Evolutionary conservation across 805 yeast genomes (phyloP), one percentile per base, ranked within the genome.

Genomic region (Cyberlindnera maritima): DNA sequence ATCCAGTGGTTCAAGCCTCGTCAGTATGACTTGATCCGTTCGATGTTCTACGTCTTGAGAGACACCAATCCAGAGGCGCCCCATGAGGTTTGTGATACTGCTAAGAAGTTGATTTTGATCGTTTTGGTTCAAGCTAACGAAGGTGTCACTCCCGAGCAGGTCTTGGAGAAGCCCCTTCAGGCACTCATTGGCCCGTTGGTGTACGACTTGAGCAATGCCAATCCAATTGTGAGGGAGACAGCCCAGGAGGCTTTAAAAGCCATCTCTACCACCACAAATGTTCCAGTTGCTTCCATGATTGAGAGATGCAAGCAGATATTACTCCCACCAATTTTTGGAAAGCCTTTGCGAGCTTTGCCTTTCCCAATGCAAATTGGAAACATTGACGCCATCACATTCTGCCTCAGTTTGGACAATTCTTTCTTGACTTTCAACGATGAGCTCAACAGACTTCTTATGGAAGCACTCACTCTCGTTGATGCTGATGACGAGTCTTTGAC

Each of bases 291-390:
- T 1, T 78, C 82, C 1, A 77, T 95, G 57, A 82, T 95, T 65
- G 79, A 82, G 4, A 91, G 92, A 17, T 91, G 95, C 44, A 88
- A 90, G 57, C 83, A 81, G 40, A 80, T 91, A 21, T 70, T 95
- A 25, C 68, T 94, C 39, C 87, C 95, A 0, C 98, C 99, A 7
- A 94, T 94, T 19, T 95, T 94, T 71, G 96, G 96, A 3, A 94
- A 94, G 62, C 99, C 99, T 0, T 68, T 94, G 48, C 76, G 99
- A 53, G 99, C 99, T 0, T 73, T 94, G 51, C 99, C 99, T 0
- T 94, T 95, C 69, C 94, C 96, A 4, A 94, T 92, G 96, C 99
- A 95, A 68, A 94, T 94, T 47, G 99, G 99, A 32, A 91, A 94
- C 63, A 91, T 94, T 51, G 98, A 94, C 65, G 98, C 98, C 1